Evolutionary conservation across 1,284 basidiomycete species (phyloP).

Genomic region (Trametes hirsuta): DNA sequence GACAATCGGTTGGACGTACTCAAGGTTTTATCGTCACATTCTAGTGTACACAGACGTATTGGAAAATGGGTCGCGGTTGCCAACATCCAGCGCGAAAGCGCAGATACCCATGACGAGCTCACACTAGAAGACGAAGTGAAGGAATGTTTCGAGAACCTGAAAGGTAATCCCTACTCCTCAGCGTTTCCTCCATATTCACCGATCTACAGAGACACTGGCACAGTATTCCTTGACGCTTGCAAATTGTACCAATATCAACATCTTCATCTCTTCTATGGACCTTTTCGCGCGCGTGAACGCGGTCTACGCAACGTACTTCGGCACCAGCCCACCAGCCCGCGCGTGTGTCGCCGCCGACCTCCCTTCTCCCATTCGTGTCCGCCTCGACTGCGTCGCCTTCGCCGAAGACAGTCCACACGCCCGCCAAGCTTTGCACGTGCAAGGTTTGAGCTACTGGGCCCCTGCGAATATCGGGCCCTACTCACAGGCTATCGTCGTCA

Average conservation of each 20-base stretch:
- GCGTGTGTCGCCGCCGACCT: constrained; percentile 88
- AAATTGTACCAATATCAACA: constrained; percentile 78
- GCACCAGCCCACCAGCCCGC: constrained; percentile 89
- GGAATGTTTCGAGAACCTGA: constrained; percentile 59
- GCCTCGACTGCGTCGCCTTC: constrained; percentile 80
- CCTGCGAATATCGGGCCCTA: constrained; percentile 99
- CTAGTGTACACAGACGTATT: constrained; percentile 17
- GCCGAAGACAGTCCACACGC: constrained; percentile 42
- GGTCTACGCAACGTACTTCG: constrained; percentile 83
- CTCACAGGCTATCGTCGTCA: constrained; percentile 86
- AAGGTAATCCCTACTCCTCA: constrained; percentile 45
- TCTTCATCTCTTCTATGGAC: constrained; percentile 84
- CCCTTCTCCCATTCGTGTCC: constrained; percentile 57
- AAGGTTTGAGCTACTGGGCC: constrained; percentile 97
- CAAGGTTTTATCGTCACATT: not conserved
- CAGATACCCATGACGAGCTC: constrained; percentile 21
- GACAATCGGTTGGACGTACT: not conserved
- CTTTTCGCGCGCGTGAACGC: constrained; percentile 77
- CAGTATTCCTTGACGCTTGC: constrained; percentile 53
- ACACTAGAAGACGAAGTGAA: constrained; percentile 66
- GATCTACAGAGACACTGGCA: constrained; percentile 50
- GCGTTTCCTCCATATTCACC: constrained; percentile 3
- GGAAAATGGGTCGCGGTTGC: constrained; percentile 61
- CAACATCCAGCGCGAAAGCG: constrained; percentile 48
- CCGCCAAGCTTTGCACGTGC: constrained; percentile 87